Percentiles rank a stretch among this genome's conserved stretches.
Evolutionary conservation across 139 green algal genomes (phyloP).

Genomic region (Trebouxia sp.): DNA sequence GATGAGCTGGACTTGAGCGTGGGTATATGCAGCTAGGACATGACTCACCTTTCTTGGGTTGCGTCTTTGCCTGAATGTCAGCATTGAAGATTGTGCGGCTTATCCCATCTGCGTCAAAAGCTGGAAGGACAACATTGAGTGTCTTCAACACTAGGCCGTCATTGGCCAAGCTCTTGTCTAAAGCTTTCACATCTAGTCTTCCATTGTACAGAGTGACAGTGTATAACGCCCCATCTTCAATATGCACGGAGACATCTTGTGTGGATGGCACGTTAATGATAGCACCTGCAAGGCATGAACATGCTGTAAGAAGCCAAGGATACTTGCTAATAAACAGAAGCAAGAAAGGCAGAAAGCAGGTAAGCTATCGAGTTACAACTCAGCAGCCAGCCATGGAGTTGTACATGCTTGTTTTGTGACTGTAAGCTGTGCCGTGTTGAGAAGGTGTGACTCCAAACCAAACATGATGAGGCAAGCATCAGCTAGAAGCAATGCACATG

Average conservation of each 20-base stretch:
- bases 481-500: too few species aligned
- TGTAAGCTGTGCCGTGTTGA: too few species aligned
- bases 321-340: too few species aligned
- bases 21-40: not conserved
- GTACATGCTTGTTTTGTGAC: too few species aligned
- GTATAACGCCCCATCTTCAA: not conserved
- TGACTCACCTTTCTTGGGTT: not conserved
- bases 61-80: not conserved
- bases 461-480: too few species aligned
- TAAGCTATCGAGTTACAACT: too few species aligned
- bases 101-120: not conserved
- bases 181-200: not conserved
- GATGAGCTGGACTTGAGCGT: not conserved
- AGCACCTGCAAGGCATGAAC: not conserved
- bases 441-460: too few species aligned
- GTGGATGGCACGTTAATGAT: not conserved
- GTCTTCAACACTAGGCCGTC: not conserved
- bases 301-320: too few species aligned
- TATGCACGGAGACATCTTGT: not conserved
- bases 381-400: too few species aligned
- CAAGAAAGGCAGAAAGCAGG: too few species aligned
- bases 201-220: not conserved
- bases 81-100: not conserved
- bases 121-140: not conserved
- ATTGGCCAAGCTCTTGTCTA: not conserved